A percentile compares a stretch with the other conserved stretches of the same genome.
phyloP scores from a whole-genome alignment of 2,329 filamentous ascomycete species.

The Colletotrichum lupini region DNA sequence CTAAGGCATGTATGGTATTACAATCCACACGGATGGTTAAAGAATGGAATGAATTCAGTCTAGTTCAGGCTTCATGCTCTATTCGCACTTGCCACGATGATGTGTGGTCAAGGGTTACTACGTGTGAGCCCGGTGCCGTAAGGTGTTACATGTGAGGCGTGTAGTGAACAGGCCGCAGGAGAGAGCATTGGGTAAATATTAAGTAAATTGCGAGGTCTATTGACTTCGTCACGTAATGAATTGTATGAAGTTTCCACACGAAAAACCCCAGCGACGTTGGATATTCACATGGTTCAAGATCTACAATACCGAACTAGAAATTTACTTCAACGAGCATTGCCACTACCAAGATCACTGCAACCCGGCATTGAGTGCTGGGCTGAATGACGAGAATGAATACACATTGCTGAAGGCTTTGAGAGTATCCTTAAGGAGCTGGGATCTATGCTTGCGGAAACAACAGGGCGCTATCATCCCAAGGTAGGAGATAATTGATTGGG shows the following conservation, averaged over 20 bases:
- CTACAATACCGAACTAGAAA: background rate
- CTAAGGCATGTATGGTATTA: slow-evolving; percentile 11
- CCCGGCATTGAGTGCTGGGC: too few relatives aligned
- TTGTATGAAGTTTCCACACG: background rate
- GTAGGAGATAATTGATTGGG: too few relatives aligned
- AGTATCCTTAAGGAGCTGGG: too few relatives aligned
- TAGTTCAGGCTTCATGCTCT: background rate
- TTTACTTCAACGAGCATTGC: too few relatives aligned
- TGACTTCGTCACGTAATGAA: background rate
- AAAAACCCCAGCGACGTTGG: background rate
- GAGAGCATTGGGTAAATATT: background rate
- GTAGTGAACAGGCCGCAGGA: background rate
- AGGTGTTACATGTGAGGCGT: background rate
- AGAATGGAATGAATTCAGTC: slow-evolving; percentile 8
- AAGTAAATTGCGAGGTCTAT: background rate
- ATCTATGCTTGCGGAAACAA: too few relatives aligned
- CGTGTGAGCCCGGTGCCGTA: background rate
- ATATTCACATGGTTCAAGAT: background rate
- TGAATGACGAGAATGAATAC: too few relatives aligned
- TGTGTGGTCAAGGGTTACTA: too few relatives aligned
- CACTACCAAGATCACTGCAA: too few relatives aligned
- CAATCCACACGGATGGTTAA: background rate
- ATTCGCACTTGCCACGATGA: too few relatives aligned
- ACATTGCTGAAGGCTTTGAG: too few relatives aligned
- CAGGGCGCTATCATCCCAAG: too few relatives aligned